Evolutionary conservation across 1,284 basidiomycete species (phyloP), one percentile per base, ranked within the genome.

Genomic region (Ustilago cynodontis): DNA sequence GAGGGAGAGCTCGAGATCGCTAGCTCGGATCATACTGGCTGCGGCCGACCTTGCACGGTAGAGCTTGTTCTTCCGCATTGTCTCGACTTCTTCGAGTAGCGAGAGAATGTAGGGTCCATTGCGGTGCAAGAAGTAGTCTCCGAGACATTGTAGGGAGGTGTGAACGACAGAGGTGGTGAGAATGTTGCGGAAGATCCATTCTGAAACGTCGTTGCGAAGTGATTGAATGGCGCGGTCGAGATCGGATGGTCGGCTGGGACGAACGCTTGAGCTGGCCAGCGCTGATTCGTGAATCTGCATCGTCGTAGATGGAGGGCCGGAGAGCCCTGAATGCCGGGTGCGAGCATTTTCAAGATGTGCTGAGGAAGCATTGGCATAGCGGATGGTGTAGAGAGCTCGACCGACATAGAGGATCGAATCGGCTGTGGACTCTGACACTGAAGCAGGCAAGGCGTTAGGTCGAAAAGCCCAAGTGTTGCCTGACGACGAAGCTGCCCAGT

Each of bases 161-260:
- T 92, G 91, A 0, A 95, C 92, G 75, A 94, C 92, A 73, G 90
- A 90, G 78, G 90, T 90, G 0, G 93, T 95, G 59, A 96, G 88
- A 33, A 96, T 92, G 80, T 94, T 93, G 33, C 91, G 87, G 93
- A 94, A 96, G 2, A 96, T 88, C 94, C 94, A 96, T 87, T 94
- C 93, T 75, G 92, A 92, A 64, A 93, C 89, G 64, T 91, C 90
- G 2, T 89, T 91, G 65, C 92, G 87, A 58, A 94, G 92, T 65
- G 91, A 90, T 26, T 90, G 73, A 16, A 83, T 47, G 3, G 74
- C 60, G 14, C 67, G 60, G n/a, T 59, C 62, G 1, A 79, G 70
- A 20, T 69, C 57, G 0, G 59, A 77, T 0, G 73, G 58, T 0
- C 62, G 72, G 33, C 79, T 77, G 2, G 70, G 73, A 16, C 73